phyloP scores from a whole-genome alignment of 1,284 basidiomycete genomes.

The Cryptococcus sp. region DNA sequence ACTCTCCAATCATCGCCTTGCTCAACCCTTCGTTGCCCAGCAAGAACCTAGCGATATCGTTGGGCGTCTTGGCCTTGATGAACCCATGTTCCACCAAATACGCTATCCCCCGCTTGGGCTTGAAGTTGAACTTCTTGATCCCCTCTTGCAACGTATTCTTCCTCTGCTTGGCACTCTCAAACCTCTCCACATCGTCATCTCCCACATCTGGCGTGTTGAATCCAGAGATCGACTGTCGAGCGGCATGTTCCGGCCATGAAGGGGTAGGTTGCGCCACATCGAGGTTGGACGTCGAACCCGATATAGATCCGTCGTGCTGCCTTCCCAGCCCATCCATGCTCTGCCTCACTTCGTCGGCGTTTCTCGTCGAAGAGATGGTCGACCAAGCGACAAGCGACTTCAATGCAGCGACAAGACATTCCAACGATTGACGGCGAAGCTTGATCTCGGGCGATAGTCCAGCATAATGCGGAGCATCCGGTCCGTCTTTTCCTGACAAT shows the following conservation, averaged over 20 bases:
- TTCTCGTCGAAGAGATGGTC: slow-evolving; percentile 42
- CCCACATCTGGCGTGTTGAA: slow-evolving; percentile 64
- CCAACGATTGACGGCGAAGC: slow-evolving; percentile 78
- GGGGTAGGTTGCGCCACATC: slow-evolving; percentile 30
- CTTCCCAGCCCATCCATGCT: slow-evolving; percentile 32
- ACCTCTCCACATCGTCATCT: slow-evolving; percentile 81
- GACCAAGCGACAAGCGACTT: slow-evolving; percentile 88
- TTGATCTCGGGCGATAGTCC: slow-evolving; percentile 71
- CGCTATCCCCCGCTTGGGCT: slow-evolving; percentile 90
- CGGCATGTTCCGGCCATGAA: slow-evolving; percentile 19
- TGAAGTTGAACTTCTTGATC: slow-evolving; percentile 97
- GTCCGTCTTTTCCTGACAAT: slow-evolving; percentile 46
- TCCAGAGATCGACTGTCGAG: slow-evolving; percentile 22
- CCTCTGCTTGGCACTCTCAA: slow-evolving; percentile 94
- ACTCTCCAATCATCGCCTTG: slow-evolving; percentile 96
- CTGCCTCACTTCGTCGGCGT: slow-evolving; percentile 15
- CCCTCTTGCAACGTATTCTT: slow-evolving; percentile 95
- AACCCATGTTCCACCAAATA: slow-evolving; percentile 87
- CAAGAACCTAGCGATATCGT: slow-evolving; percentile 82
- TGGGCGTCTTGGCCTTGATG: slow-evolving; percentile 67
- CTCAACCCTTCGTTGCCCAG: slow-evolving; percentile 86
- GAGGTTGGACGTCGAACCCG: slow-evolving; percentile 27
- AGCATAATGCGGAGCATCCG: slow-evolving; percentile 52
- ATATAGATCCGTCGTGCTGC: slow-evolving; percentile 12
- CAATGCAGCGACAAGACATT: slow-evolving; percentile 80